These are phyloP conservation scores for Hypericum perforatum DNA, from an alignment of 345 rosid species.

Conservation along the genomic window DNA sequence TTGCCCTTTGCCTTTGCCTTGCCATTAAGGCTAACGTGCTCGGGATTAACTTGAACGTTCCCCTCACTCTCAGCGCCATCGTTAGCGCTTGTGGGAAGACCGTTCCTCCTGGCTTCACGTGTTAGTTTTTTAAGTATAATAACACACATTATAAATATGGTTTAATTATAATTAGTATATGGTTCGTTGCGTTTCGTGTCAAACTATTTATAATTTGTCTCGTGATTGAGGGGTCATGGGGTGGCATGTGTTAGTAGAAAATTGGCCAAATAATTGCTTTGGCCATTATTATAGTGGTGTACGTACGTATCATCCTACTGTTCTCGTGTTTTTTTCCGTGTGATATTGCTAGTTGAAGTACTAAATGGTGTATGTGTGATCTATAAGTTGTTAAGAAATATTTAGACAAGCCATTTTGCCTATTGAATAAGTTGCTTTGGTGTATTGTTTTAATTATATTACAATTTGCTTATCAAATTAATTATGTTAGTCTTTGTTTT, in stretches of 20 bases:
- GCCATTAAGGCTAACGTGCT: conserved; percentile 51
- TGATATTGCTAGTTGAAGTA: neutral
- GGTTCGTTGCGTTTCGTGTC: neutral
- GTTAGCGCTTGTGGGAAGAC: conserved; percentile 33
- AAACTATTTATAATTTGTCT: neutral
- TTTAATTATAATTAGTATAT: neutral
- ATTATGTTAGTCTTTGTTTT: too few species aligned
- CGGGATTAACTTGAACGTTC: conserved; percentile 36
- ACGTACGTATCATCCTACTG: too few species aligned
- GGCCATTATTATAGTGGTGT: too few species aligned
- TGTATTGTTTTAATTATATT: neutral
- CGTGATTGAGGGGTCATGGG: neutral
- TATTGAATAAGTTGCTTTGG: conserved; percentile 4
- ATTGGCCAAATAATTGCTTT: too few species aligned
- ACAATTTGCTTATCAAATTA: conserved; percentile 3
- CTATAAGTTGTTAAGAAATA: neutral
- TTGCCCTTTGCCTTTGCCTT: conserved; percentile 50
- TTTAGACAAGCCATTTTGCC: conserved; percentile 12
- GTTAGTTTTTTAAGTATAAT: conserved; percentile 11
- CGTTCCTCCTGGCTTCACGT: conserved; percentile 41
- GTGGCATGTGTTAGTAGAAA: too few species aligned
- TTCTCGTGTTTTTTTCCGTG: neutral
- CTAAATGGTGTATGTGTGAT: neutral
- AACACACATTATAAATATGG: neutral
- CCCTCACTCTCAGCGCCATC: conserved; percentile 28